Base-by-base conservation (phyloP, 108 stramenopile species). In the Pseudonitzschia pungens region DNA sequence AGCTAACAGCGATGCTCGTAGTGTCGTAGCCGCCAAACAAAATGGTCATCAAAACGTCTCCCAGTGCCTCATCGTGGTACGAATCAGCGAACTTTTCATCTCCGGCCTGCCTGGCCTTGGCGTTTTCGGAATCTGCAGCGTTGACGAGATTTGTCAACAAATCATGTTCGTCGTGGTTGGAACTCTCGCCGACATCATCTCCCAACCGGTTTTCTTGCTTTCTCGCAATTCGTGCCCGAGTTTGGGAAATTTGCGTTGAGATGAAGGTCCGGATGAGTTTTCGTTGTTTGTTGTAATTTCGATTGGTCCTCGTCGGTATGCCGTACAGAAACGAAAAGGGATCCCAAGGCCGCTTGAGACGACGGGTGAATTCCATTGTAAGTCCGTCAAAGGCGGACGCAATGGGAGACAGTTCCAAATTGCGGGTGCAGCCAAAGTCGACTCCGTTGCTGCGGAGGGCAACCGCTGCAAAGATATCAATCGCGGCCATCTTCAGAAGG, bases 1-100 rank as follows among this genome's bases (percentile, higher is more conserved):
- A 88, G 18, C 83, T 69, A 18, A 88, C 24, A 15, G 83, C 73
- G 44, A 86, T 70, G 14, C 79, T 59, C 0, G 85, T 77, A 7
- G 87, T 88, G 50, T 86, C 87, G 45, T 84, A 84, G 51, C 85
- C 87, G 20, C 80, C 87, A 64, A 85, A 74, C 3, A 87, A 63
- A 5, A 87, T 65, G 8, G 81, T 76, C 66, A 67, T 48, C 26
- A 67, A 2, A 24, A 67, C 24, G 42, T 67, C 66, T 26, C 66
- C 66, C 12, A 76, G 44, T 0, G 65, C 58, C 20, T 63, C 41
- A 9, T 59, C 56, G 33, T 36, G 29, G 16, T 10, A 26, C n/a
- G 9, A 26, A 18, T 48, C 45, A 2, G 14, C 18, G 45, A 18
- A 12, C 16, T 14, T 48, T 11, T 18, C 10, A 10, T n/a, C n/a